A percentile compares a stretch with the other conserved stretches of the same genome.
Conservation (phyloP, 306 rosid species). For the Canavalia ensiformis region DNA sequence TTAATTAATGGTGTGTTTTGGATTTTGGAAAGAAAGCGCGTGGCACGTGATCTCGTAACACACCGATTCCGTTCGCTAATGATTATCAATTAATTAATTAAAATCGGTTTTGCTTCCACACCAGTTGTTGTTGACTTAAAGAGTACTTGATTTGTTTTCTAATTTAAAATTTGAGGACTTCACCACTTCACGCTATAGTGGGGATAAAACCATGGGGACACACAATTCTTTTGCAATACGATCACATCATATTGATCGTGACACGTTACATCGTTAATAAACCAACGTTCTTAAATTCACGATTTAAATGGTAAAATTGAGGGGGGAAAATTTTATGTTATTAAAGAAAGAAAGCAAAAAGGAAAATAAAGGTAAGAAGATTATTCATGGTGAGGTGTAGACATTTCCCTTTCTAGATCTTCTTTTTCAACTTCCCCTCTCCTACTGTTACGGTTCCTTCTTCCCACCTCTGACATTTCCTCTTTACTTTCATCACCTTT, state of each 20-base stretch:
- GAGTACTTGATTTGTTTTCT: neutral
- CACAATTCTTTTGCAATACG: neutral
- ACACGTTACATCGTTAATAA: neutral
- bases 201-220: constrained; percentile 3
- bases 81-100: neutral
- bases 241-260: neutral
- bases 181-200: constrained; percentile 5
- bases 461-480: constrained; percentile 47
- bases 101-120: neutral
- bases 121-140: constrained; percentile 46
- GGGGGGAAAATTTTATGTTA: neutral
- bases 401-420: constrained; percentile 33
- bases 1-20: constrained; percentile 6
- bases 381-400: neutral
- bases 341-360: neutral
- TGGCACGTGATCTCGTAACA: constrained; percentile 19
- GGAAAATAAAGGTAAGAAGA: neutral
- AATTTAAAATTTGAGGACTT: constrained; percentile 15
- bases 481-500: constrained; percentile 43
- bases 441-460: constrained; percentile 10
- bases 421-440: constrained; percentile 16
- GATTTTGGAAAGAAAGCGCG: constrained; percentile 43
- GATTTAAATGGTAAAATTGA: too few species aligned
- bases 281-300: neutral
- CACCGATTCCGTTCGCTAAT: neutral